These are phyloP conservation scores for Pseudogymnoascus sp. DNA, from an alignment of 2,329 filamentous ascomycete species.

Conservation along the genomic window DNA sequence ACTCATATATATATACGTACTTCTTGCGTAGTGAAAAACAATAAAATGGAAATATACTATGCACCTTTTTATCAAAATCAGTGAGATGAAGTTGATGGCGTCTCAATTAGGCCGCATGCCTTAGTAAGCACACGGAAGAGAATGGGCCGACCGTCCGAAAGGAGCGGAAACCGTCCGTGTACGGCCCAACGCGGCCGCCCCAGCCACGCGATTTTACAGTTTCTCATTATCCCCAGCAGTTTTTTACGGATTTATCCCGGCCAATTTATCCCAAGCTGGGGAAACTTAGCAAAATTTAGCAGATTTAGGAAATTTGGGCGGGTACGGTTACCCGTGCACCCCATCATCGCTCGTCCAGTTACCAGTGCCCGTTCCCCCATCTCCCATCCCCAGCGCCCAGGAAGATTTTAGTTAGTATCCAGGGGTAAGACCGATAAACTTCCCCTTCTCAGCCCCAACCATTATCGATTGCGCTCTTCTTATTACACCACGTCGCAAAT, in stretches of 20 bases:
- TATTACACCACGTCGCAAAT: neutral
- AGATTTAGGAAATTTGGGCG: neutral
- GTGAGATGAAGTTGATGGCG: neutral
- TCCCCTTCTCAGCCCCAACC: neutral
- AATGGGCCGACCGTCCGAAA: neutral
- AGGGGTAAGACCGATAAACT: slow-evolving; percentile 1
- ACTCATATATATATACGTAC: too few relatives aligned
- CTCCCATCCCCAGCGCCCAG: neutral
- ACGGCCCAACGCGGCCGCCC: neutral
- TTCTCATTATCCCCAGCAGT: neutral
- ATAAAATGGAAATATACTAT: neutral
- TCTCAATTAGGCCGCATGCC: neutral
- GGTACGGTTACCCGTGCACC: neutral
- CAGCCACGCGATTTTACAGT: neutral
- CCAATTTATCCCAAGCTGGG: neutral
- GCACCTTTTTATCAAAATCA: neutral
- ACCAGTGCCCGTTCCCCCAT: neutral
- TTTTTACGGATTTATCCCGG: neutral
- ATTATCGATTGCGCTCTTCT: neutral
- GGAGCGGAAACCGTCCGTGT: neutral
- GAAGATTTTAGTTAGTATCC: neutral
- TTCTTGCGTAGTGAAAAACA: neutral
- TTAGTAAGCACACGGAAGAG: neutral
- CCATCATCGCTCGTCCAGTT: neutral
- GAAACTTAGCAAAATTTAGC: neutral